phyloP scores from a whole-genome alignment of 164 flowering plant genomes.

The Piper betle region DNA sequence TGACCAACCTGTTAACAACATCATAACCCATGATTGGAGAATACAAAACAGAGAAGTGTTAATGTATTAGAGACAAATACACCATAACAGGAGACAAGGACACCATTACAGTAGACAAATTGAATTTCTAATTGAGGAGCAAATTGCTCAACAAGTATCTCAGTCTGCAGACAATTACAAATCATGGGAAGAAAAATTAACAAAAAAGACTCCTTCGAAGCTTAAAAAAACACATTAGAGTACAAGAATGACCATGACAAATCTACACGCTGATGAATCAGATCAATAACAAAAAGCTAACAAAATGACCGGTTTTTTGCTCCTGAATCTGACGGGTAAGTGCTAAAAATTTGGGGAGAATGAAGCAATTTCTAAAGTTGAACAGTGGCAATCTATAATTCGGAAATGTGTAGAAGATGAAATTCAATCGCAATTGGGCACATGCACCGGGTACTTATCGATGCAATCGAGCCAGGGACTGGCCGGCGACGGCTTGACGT shows the following conservation, averaged over 20 bases:
- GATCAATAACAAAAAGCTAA: neutral
- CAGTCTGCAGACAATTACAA: neutral
- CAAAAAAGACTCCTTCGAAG: neutral
- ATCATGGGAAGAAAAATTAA: neutral
- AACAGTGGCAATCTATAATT: too few relatives aligned
- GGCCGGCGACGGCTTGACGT: conserved; percentile 42
- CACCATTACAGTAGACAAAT: neutral
- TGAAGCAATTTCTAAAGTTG: neutral
- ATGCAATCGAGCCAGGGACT: conserved; percentile 78
- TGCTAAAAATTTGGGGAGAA: neutral
- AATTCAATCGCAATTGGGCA: neutral
- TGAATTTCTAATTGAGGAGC: neutral
- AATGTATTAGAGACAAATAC: too few relatives aligned
- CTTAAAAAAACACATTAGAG: neutral
- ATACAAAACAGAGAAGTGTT: neutral
- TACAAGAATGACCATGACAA: neutral
- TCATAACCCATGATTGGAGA: neutral
- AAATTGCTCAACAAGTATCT: neutral
- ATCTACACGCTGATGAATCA: neutral
- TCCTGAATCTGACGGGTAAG: neutral
- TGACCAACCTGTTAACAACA: too few relatives aligned
- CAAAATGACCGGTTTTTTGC: neutral
- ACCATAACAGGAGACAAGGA: neutral
- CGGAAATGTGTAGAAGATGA: neutral
- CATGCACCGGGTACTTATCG: conserved; percentile 44